These are phyloP conservation scores for Penicillium cinerascens DNA, from an alignment of 495 filamentous ascomycete species.

Conservation along the genomic window DNA sequence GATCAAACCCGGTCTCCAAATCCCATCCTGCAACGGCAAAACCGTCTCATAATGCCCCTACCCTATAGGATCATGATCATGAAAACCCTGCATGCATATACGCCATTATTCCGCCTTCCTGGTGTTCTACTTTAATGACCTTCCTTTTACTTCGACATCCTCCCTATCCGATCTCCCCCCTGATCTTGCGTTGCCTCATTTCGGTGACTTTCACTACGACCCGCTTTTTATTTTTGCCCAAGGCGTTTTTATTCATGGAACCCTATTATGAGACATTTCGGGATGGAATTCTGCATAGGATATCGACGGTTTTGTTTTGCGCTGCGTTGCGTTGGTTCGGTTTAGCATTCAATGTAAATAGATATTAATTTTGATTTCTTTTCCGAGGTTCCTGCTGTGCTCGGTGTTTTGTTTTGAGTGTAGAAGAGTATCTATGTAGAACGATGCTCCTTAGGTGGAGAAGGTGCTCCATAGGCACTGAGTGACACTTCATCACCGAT, in stretches of 20 bases:
- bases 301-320: background rate
- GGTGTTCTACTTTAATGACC: background rate
- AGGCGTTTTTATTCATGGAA: background rate
- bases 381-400: background rate
- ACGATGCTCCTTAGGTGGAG: too few species aligned
- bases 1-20: slow-evolving; percentile 78
- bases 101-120: background rate
- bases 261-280: background rate
- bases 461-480: too few species aligned
- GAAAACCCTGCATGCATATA: slow-evolving; percentile 20
- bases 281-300: background rate
- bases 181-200: background rate
- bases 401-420: background rate
- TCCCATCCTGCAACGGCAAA: slow-evolving; percentile 83
- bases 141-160: background rate
- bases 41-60: slow-evolving; percentile 42
- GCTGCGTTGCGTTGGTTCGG: too few species aligned
- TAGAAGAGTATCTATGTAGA: too few species aligned
- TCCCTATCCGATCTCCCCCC: background rate
- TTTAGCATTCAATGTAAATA: background rate
- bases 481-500: too few species aligned
- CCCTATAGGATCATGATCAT: slow-evolving; percentile 23
- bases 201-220: background rate
- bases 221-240: background rate
- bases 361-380: background rate